Percentiles rank a stretch among this genome's conserved stretches.
Evolutionary conservation across 257 asterid genomes (phyloP).

Genomic region (Echites panduratus): DNA sequence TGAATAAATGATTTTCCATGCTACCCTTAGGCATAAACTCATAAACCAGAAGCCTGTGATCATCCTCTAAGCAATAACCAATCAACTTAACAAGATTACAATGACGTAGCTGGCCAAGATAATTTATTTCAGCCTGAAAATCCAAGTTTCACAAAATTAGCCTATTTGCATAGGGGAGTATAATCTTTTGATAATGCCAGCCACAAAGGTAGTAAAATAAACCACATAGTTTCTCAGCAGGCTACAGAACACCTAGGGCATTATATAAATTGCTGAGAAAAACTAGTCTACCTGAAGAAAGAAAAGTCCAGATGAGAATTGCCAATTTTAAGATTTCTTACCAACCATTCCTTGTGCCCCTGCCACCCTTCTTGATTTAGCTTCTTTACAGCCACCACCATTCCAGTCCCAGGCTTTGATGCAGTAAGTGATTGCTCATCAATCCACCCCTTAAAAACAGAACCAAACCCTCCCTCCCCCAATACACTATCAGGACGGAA

Average conservation of each 20-base stretch:
- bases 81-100: constrained; percentile 75
- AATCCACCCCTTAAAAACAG: constrained; percentile 85
- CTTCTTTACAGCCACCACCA: constrained; percentile 82
- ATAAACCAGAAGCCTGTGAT: constrained; percentile 75
- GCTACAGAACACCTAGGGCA: not conserved
- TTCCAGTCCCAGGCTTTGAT: constrained; percentile 63
- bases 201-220: not conserved
- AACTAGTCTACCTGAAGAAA: too few relatives aligned
- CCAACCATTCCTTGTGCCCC: constrained; percentile 97
- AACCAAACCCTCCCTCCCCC: constrained; percentile 94
- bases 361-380: constrained; percentile 88
- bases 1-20: constrained; percentile 89
- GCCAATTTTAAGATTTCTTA: constrained; percentile 23
- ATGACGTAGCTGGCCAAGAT: constrained; percentile 75
- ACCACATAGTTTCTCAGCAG: not conserved
- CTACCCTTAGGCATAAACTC: constrained; percentile 95
- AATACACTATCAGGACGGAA: constrained; percentile 84
- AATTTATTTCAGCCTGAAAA: constrained; percentile 83
- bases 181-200: not conserved
- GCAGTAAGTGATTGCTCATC: constrained; percentile 62
- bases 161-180: not conserved
- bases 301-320: not conserved
- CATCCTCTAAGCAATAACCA: constrained; percentile 93
- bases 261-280: not conserved
- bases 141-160: constrained; percentile 10